Base-by-base conservation (phyloP, 2,329 filamentous ascomycete genomes). In the Kalaharituber pfeilii region DNA sequence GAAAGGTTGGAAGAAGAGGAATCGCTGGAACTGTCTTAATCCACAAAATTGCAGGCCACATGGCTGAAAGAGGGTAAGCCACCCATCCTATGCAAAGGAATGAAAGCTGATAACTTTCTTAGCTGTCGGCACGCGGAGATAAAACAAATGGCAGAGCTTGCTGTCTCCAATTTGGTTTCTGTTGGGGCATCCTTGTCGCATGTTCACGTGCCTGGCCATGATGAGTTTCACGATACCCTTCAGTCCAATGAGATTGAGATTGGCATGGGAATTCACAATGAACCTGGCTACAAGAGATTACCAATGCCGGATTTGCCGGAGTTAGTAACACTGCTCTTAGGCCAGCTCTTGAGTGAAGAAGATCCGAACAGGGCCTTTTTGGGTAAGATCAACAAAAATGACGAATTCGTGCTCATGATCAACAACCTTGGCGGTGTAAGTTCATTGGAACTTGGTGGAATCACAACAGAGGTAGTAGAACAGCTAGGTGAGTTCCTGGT, bases 21-120 rank as follows among this genome's bases (percentile, higher is more conserved):
- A 91, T 96, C 67, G 88, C 86, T 2, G 89, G 89, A 28, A 93
- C 87, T 5, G 85, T 94, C 36, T 72, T 95, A 24, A 84, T 95
- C n/a, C 76, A 88, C 63, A 95, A 96, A 75, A 84, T 94, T 65
- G 76, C 82, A 13, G 87, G 89, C 8, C 89, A 87, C 5, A 68
- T 94, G 63, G 87, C 88, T 47, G 84, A 82, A 26, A 74, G 72
- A 62, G 86, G 86, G 60, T 25, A 27, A 49, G 29, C n/a, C 13
- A 24, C 28, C 25, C 1, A 52, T 60, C n/a, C n/a, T n/a, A n/a
- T n/a, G n/a, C n/a, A n/a, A n/a, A n/a, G n/a, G n/a, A n/a, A n/a
- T n/a, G n/a, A n/a, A n/a, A n/a, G n/a, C n/a, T n/a, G n/a, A n/a
- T n/a, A n/a, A n/a, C n/a, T n/a, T n/a, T n/a, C n/a, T n/a, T 30